Percentiles rank a stretch among this genome's conserved stretches.
These are phyloP conservation scores for Areca catechu DNA, from an alignment of 176 grass and related monocot species.

Conservation along the genomic window DNA sequence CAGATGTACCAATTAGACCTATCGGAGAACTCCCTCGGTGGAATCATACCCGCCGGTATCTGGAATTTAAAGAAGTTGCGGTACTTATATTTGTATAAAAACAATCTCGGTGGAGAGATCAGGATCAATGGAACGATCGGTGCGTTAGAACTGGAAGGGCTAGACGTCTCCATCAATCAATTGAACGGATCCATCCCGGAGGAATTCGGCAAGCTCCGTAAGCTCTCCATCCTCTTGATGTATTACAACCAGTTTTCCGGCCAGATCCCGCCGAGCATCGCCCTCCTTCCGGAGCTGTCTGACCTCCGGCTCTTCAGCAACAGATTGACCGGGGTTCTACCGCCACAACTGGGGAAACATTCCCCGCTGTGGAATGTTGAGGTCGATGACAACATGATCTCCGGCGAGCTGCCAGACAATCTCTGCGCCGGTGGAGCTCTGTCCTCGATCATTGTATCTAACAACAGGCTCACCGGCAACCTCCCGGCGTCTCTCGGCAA, in stretches of 20 bases:
- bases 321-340: slow-evolving; percentile 39
- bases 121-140: slow-evolving; percentile 16
- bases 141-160: neutral
- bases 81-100: neutral
- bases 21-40: slow-evolving; percentile 16
- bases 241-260: slow-evolving; percentile 45
- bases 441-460: neutral
- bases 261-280: slow-evolving; percentile 64
- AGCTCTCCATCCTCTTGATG: slow-evolving; percentile 15
- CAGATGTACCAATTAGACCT: slow-evolving; percentile 28
- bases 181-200: slow-evolving; percentile 52
- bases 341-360: slow-evolving; percentile 53
- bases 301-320: slow-evolving; percentile 26
- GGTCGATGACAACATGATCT: slow-evolving; percentile 31
- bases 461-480: slow-evolving; percentile 47
- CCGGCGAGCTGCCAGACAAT: slow-evolving; percentile 39
- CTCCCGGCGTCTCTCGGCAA: slow-evolving; percentile 51
- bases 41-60: slow-evolving; percentile 40
- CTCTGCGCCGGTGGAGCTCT: slow-evolving; percentile 34
- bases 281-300: slow-evolving; percentile 21
- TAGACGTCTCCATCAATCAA: slow-evolving; percentile 44
- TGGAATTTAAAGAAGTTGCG: slow-evolving; percentile 51
- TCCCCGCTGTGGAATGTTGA: slow-evolving; percentile 21
- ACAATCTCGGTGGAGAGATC: slow-evolving; percentile 29
- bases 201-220: slow-evolving; percentile 35